A percentile compares a stretch with the other conserved stretches of the same genome.
These are phyloP conservation scores for Penicillium corylophilum DNA, from an alignment of 2,329 filamentous ascomycete species.

Conservation along the genomic window DNA sequence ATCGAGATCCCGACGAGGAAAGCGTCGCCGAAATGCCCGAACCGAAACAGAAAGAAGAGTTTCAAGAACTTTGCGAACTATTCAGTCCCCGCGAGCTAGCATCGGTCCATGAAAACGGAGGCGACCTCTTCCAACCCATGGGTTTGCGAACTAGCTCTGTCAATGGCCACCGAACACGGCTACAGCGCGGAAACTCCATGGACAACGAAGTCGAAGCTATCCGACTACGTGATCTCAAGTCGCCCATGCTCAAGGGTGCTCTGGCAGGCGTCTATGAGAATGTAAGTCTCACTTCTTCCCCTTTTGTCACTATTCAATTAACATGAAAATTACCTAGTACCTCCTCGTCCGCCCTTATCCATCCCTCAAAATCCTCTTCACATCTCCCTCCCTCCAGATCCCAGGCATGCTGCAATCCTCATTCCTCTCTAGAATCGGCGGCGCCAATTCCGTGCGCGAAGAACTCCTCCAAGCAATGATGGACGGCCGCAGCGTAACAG, in stretches of 20 bases:
- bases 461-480: slow-evolving; percentile 61
- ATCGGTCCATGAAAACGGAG: slow-evolving; percentile 62
- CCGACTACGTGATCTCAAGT: slow-evolving; percentile 43
- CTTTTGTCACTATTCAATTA: background rate
- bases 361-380: slow-evolving; percentile 66
- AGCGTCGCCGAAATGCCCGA: slow-evolving; percentile 28
- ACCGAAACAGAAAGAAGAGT: slow-evolving; percentile 55
- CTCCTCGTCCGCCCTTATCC: slow-evolving; percentile 58
- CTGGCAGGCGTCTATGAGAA: slow-evolving; percentile 56
- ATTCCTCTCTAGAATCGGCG: slow-evolving; percentile 46
- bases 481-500: slow-evolving; percentile 69
- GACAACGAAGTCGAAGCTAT: slow-evolving; percentile 26
- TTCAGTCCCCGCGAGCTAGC: slow-evolving; percentile 67
- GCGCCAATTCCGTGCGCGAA: slow-evolving; percentile 52
- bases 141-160: slow-evolving; percentile 4
- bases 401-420: slow-evolving; percentile 65
- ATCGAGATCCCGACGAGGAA: slow-evolving; percentile 26
- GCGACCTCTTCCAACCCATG: slow-evolving; percentile 44
- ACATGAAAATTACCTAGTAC: slow-evolving; percentile 29
- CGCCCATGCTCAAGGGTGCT: slow-evolving; percentile 18
- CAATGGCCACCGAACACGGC: slow-evolving; percentile 14
- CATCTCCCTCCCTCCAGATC: slow-evolving; percentile 65
- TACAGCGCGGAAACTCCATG: slow-evolving; percentile 11
- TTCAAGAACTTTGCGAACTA: slow-evolving; percentile 67
- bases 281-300: slow-evolving; percentile 39